A percentile compares a stretch with the other conserved stretches of the same genome.
phyloP scores from a whole-genome alignment of 2,329 filamentous ascomycete genomes.

The Exutisphaerella laricina region DNA sequence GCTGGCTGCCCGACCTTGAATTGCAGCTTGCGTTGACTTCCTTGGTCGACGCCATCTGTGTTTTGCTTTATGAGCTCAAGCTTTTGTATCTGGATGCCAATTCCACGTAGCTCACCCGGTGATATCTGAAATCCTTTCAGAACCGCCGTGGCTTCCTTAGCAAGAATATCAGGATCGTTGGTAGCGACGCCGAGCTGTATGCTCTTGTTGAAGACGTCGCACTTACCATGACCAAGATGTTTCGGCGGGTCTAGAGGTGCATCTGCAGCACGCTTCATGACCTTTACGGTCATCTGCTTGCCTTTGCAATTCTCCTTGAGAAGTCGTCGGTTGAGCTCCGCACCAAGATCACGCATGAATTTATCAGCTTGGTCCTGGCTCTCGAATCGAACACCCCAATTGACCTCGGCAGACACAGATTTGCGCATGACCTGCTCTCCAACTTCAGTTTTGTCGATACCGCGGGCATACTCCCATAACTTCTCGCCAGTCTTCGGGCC shows the following conservation, averaged over 20 bases:
- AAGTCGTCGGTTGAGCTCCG: slow-evolving; percentile 75
- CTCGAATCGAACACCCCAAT: slow-evolving; percentile 95
- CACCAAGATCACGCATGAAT: slow-evolving; percentile 78
- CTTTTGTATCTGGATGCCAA: slow-evolving; percentile 91
- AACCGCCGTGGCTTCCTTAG: slow-evolving; percentile 78
- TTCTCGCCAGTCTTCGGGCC: slow-evolving; percentile 92
- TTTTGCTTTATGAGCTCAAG: slow-evolving; percentile 69
- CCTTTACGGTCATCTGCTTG: slow-evolving; percentile 83
- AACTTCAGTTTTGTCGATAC: slow-evolving; percentile 79
- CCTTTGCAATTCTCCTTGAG: slow-evolving; percentile 81
- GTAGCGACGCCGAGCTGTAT: slow-evolving; percentile 76
- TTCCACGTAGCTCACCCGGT: slow-evolving; percentile 84
- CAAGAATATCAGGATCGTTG: slow-evolving; percentile 63
- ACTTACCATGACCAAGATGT: slow-evolving; percentile 90
- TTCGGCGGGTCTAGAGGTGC: slow-evolving; percentile 89
- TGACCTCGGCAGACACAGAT: slow-evolving; percentile 94
- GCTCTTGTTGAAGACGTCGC: slow-evolving; percentile 91
- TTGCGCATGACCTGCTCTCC: slow-evolving; percentile 82
- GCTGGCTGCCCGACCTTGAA: slow-evolving; percentile 56
- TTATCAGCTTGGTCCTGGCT: slow-evolving; percentile 89
- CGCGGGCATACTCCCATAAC: slow-evolving; percentile 82
- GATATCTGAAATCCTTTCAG: slow-evolving; percentile 76
- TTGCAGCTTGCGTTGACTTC: slow-evolving; percentile 72
- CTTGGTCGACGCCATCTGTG: slow-evolving; percentile 50
- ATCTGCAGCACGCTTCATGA: slow-evolving; percentile 81